Conservation (phyloP, 2,329 filamentous ascomycete genomes). For the Scolecobasidium constrictum region DNA sequence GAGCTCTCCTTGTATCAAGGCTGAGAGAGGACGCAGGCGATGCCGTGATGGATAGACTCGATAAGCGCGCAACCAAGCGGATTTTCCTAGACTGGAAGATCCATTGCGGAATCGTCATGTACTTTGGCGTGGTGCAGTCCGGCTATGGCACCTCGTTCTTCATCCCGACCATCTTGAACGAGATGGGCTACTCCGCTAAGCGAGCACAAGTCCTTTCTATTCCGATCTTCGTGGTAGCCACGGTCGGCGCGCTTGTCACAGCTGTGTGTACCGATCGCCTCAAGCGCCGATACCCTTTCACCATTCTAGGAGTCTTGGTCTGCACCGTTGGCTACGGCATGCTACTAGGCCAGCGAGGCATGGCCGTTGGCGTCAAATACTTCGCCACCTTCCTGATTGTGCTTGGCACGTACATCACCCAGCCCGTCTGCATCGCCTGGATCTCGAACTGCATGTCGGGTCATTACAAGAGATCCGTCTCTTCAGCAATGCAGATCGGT, state of each 20-base stretch:
- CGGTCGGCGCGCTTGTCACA: slow-evolving; percentile 27
- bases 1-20: slow-evolving; percentile 30
- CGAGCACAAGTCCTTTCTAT: slow-evolving; percentile 28
- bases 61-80: slow-evolving; percentile 35
- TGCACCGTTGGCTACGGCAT: slow-evolving; percentile 45
- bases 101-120: slow-evolving; percentile 27
- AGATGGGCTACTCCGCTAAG: slow-evolving; percentile 29
- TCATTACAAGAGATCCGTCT: slow-evolving; percentile 46
- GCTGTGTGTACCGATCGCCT: slow-evolving; percentile 40
- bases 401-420: slow-evolving; percentile 42
- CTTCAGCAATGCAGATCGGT: slow-evolving; percentile 39
- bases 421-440: slow-evolving; percentile 46
- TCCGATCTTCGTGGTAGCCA: slow-evolving; percentile 28
- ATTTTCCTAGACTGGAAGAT: slow-evolving; percentile 39
- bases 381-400: slow-evolving; percentile 45
- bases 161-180: slow-evolving; percentile 30
- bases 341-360: slow-evolving; percentile 36
- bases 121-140: slow-evolving; percentile 30
- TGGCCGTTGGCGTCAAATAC: slow-evolving; percentile 41
- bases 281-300: slow-evolving; percentile 43
- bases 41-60: slow-evolving; percentile 42
- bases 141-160: slow-evolving; percentile 34
- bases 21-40: slow-evolving; percentile 32
- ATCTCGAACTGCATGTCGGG: slow-evolving; percentile 46
- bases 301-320: slow-evolving; percentile 38